Evolutionary conservation across 768 basidiomycete genomes (phyloP), one percentile per base, ranked within the genome.

Genomic region (Amanita fuliginea): DNA sequence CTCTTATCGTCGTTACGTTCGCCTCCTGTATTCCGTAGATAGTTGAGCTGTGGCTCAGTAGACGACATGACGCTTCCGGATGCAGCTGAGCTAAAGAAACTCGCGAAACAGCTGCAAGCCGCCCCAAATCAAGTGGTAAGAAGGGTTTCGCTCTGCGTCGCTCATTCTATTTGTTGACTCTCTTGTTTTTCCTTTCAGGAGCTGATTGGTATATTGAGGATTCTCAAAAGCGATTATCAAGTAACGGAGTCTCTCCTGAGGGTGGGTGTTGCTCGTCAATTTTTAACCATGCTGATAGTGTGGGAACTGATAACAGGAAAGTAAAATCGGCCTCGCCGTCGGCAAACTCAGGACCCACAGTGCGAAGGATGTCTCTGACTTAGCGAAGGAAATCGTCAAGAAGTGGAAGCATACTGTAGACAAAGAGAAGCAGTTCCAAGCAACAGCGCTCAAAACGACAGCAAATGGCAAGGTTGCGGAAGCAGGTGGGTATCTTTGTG

Each of bases 401-500:
- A 86, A 83, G 59, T 96, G 92, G 92, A 94, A 94, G 66, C 75
- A 69, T 26, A 83, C 84, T 53, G 93, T 95, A 30, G 90, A 92
- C 52, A 81, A 79, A 58, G 77, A 75, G 0, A 78, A 80, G 52
- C 53, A 34, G 28, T 59, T 54, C 41, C 49, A 57, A 19, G 45
- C 49, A 18, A 53, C 49, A 35, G 51, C 28, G 26, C 24, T 47
- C 56, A 28, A 61, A 64, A 18, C 49, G 24, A 50, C 41, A 7
- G 16, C 41, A 14, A 50, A 50, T 56, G 72, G 74, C 73, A 58
- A 55, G 74, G 61, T 26, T 32, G 21, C 30, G 7, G 47, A 45
- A 51, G 43, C 44, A 49, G 57, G n/a, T 46, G 28, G 9, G 47
- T 32, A 11, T 16, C 9, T 26, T 14, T n/a, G 11, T 19, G 8